Evolutionary conservation across 2,329 filamentous ascomycete species (phyloP).

Genomic region (Penicillium sp.): DNA sequence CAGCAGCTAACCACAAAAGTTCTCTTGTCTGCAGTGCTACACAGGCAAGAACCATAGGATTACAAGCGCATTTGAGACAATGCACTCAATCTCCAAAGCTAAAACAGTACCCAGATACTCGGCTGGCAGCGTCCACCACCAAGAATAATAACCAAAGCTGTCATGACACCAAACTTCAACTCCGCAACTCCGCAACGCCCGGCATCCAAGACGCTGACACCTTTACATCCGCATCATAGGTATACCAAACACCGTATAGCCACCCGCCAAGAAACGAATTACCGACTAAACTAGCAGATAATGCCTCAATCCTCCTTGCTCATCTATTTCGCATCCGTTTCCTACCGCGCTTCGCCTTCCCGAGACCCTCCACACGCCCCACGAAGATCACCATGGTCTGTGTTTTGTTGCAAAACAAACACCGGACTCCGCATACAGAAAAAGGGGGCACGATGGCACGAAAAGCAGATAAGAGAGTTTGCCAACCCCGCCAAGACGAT

Average conservation of each 20-base stretch:
- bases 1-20: neutral
- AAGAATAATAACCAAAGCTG: neutral
- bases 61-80: neutral
- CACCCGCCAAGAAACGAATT: slow-evolving; percentile 15
- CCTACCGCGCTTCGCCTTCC: neutral
- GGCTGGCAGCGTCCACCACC: neutral
- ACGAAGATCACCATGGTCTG: neutral
- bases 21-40: neutral
- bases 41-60: neutral
- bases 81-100: neutral
- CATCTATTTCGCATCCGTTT: neutral
- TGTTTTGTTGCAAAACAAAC: neutral
- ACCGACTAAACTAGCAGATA: neutral
- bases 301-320: neutral
- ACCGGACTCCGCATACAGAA: neutral
- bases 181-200: neutral
- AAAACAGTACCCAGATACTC: neutral
- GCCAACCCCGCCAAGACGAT: slow-evolving; percentile 24
- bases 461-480: neutral
- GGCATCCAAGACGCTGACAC: neutral
- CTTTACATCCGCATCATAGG: neutral
- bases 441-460: neutral
- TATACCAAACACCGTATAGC: slow-evolving; percentile 4
- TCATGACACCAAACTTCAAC: neutral
- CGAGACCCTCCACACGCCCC: neutral